Evolutionary conservation across 306 rosid species (phyloP).

Genomic region (Cucumis hystrix): DNA sequence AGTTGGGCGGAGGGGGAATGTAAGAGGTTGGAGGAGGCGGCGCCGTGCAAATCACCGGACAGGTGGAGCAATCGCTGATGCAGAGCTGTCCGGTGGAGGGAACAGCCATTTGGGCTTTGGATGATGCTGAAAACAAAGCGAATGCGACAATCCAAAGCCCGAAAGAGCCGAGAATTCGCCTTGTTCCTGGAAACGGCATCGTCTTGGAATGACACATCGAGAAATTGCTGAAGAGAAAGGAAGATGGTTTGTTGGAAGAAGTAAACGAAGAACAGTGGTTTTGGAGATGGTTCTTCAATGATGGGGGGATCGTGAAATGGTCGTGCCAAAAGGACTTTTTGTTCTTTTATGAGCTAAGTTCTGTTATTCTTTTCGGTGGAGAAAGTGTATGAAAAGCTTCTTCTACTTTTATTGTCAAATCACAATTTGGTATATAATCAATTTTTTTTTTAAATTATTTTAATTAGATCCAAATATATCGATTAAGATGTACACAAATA

Average conservation of each 20-base stretch:
- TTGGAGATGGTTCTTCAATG: neutral
- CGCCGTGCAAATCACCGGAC: slow-evolving; percentile 64
- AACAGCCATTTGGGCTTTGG: slow-evolving; percentile 18
- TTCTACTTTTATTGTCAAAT: too few species aligned
- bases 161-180: slow-evolving; percentile 15
- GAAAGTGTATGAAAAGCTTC: too few species aligned
- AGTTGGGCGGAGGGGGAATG: neutral
- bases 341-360: neutral
- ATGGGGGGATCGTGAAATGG: neutral
- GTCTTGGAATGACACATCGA: slow-evolving; percentile 18
- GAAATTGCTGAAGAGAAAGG: slow-evolving; percentile 1
- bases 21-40: slow-evolving; percentile 28
- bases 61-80: slow-evolving; percentile 61
- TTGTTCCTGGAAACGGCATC: slow-evolving; percentile 4
- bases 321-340: neutral
- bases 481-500: too few species aligned
- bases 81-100: slow-evolving; percentile 32
- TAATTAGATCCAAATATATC: too few species aligned
- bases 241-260: neutral
- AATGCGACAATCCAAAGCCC: slow-evolving; percentile 22
- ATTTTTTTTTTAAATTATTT: too few species aligned
- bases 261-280: too few species aligned
- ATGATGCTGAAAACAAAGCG: slow-evolving; percentile 17
- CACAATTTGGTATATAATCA: too few species aligned
- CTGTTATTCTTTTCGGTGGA: too few species aligned